These are phyloP conservation scores for Zostera marina DNA, from an alignment of 116 monocot genomes.

Conservation along the genomic window DNA sequence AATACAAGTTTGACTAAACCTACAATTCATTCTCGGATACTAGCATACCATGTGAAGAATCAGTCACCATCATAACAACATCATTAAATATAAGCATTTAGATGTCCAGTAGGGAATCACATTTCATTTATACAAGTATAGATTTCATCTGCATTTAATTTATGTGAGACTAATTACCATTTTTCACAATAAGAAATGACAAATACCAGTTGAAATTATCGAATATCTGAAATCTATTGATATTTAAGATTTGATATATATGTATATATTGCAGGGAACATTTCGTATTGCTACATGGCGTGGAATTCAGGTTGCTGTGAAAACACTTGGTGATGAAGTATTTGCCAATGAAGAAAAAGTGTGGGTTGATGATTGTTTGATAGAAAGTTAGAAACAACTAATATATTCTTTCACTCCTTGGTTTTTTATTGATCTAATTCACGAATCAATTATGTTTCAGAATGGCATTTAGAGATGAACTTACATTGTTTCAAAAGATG, in stretches of 20 bases:
- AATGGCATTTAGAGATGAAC: constrained; percentile 78
- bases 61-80: no score
- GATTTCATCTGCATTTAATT: no score
- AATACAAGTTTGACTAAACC: no score
- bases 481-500: constrained; percentile 67
- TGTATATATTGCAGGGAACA: constrained; percentile 41
- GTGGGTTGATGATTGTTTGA: constrained; percentile 11
- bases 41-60: no score
- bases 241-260: neutral
- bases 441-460: constrained; percentile 14
- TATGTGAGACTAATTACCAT: no score
- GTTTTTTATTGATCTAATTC: constrained; percentile 1
- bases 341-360: constrained; percentile 67
- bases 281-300: constrained; percentile 73
- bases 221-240: neutral
- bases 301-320: constrained; percentile 77
- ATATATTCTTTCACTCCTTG: constrained; percentile 8
- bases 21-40: no score
- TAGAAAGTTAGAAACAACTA: constrained; percentile 17
- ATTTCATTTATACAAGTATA: no score
- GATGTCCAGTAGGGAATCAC: no score
- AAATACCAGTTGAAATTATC: neutral
- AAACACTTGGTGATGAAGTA: constrained; percentile 49
- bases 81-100: no score
- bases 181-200: no score